Percentiles rank a stretch among this genome's conserved stretches.
Evolutionary conservation across 805 yeast genomes (phyloP).

Genomic region (Saccharomycopsis olivae): DNA sequence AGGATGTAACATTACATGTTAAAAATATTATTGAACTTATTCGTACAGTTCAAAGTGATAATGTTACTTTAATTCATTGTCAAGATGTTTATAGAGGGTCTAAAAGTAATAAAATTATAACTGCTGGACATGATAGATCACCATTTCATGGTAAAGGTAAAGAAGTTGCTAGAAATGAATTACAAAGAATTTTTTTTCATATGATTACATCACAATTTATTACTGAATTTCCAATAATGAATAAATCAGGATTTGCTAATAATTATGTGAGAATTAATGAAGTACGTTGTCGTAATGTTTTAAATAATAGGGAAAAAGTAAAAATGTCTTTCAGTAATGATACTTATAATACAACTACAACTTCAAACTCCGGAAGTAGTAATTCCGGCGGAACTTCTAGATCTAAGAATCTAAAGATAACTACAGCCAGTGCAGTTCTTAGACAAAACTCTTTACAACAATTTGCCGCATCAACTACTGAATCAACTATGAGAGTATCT

Average conservation of each 20-base stretch:
- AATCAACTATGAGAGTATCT: background rate
- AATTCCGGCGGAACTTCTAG: no score
- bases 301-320: slow-evolving; percentile 36
- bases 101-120: slow-evolving; percentile 46
- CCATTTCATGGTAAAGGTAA: slow-evolving; percentile 67
- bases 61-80: slow-evolving; percentile 69
- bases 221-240: slow-evolving; percentile 62
- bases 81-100: slow-evolving; percentile 80
- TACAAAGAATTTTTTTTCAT: slow-evolving; percentile 77
- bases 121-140: slow-evolving; percentile 48
- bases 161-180: slow-evolving; percentile 49
- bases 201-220: slow-evolving; percentile 56
- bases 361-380: slow-evolving; percentile 19
- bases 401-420: background rate
- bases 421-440: slow-evolving; percentile 1
- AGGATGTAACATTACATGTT: slow-evolving; percentile 63
- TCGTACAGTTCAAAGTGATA: slow-evolving; percentile 38
- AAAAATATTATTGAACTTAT: slow-evolving; percentile 51
- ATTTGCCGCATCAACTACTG: background rate
- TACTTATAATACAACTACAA: slow-evolving; percentile 16
- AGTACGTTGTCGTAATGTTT: slow-evolving; percentile 37
- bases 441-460: slow-evolving; percentile 1
- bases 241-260: slow-evolving; percentile 68
- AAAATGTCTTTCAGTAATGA: slow-evolving; percentile 26
- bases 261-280: slow-evolving; percentile 59